A percentile compares a stretch with the other conserved stretches of the same genome.
Evolutionary conservation across 805 yeast species (phyloP).

Genomic region (Starmerella roubikii): DNA sequence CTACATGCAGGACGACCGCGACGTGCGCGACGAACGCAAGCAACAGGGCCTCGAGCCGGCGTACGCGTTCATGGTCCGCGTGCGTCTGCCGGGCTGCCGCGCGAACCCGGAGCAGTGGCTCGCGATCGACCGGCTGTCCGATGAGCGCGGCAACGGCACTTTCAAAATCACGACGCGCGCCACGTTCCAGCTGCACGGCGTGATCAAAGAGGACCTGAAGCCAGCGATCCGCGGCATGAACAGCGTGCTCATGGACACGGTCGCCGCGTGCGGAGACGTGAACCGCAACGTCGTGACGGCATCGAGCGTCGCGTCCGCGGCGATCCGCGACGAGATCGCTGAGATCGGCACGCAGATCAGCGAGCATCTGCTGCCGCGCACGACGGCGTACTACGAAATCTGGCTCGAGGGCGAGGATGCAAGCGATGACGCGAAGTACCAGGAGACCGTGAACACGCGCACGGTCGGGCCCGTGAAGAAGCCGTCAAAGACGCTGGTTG

Average conservation of each 20-base stretch:
- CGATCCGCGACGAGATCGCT: conserved; percentile 64
- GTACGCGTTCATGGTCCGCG: conserved; percentile 92
- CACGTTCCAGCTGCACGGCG: conserved; percentile 91
- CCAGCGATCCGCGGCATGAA: conserved; percentile 90
- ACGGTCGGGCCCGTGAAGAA: conserved; percentile 61
- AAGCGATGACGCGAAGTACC: conserved; percentile 49
- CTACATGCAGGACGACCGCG: conserved; percentile 97
- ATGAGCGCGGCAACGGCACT: conserved; percentile 79
- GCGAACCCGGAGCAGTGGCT: conserved; percentile 86
- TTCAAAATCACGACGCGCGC: conserved; percentile 93
- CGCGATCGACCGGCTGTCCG: conserved; percentile 63
- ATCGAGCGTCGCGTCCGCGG: conserved; percentile 77
- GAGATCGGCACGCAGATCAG: conserved; percentile 52
- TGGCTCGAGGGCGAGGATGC: conserved; percentile 79
- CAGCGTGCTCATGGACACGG: conserved; percentile 76
- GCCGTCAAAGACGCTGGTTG: conserved; percentile 52
- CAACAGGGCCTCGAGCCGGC: conserved; percentile 90
- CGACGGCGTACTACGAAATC: conserved; percentile 93
- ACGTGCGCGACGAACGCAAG: conserved; percentile 83
- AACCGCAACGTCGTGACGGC: conserved; percentile 89
- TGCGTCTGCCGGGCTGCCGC: conserved; percentile 85
- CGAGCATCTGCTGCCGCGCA: conserved; percentile 72
- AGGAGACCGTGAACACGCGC: conserved; percentile 49
- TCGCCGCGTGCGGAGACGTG: conserved; percentile 98
- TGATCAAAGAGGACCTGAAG: conserved; percentile 77